These are phyloP conservation scores for Tetracentron sinense DNA, from an alignment of 164 flowering plant species.

Conservation along the genomic window DNA sequence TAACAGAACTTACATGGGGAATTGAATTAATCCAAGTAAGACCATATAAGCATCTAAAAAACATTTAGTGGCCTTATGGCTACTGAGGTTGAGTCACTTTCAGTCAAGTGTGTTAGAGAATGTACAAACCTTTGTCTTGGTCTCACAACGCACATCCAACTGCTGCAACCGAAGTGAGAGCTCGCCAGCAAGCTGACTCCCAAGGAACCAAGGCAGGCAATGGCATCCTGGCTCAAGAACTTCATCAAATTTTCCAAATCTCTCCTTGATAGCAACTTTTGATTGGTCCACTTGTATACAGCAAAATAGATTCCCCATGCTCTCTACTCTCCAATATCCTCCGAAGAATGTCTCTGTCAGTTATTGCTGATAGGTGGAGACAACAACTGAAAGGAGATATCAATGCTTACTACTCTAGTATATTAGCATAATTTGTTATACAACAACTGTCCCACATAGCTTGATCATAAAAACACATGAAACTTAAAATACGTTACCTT, in stretches of 20 bases:
- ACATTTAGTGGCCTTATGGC: background rate
- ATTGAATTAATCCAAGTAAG: too few species aligned
- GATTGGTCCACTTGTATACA: conserved; percentile 65
- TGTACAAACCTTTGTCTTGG: conserved; percentile 63
- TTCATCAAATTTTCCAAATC: conserved; percentile 57
- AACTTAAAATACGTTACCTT: too few species aligned
- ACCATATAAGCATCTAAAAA: background rate
- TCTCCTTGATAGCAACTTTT: conserved; percentile 57
- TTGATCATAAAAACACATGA: too few species aligned
- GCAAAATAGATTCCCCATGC: conserved; percentile 53
- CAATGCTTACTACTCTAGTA: too few species aligned
- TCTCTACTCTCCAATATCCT: conserved; percentile 6
- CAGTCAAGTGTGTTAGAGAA: background rate
- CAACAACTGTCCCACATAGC: too few species aligned
- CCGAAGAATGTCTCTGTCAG: too few species aligned
- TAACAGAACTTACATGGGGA: background rate
- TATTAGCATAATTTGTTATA: too few species aligned
- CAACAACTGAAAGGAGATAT: too few species aligned
- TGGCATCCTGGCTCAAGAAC: conserved; percentile 80
- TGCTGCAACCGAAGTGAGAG: conserved; percentile 68
- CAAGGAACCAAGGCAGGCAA: conserved; percentile 67
- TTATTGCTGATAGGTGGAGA: too few species aligned
- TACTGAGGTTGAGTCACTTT: background rate
- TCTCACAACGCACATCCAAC: conserved; percentile 70
- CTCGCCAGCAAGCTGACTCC: conserved; percentile 54